Evolutionary conservation across 2,329 filamentous ascomycete genomes (phyloP), one percentile per base, ranked within the genome.

Genomic region (Hypoxylon sp.): DNA sequence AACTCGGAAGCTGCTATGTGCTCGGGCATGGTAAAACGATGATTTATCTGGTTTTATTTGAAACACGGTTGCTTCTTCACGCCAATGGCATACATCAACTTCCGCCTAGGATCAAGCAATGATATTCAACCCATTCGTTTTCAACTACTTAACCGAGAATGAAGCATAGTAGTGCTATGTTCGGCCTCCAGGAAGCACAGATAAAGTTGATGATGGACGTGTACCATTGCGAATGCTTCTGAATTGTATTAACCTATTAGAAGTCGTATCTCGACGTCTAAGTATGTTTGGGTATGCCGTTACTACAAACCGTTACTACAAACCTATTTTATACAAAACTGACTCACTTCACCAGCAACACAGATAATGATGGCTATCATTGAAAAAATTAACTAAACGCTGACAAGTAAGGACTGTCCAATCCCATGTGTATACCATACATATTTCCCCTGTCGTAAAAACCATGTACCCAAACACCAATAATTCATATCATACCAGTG

Each of bases 371-470:
- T 17, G 5, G 49, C 13, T 49, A 11, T 56, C 50, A 62, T 49
- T 30, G 28, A 56, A 17, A 9, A 55, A 49, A 49, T 45, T 52
- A 60, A 23, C 45, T 59, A 46, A 51, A 45, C 11, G 41, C 38
- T 38, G 28, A 41, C 48, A 50, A 7, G 56, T 10, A 60, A 52
- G 6, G 19, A 34, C 21, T 41, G 34, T 58, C 43, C 32, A 38
- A 32, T 59, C 21, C 17, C 14, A 11, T 38, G 21, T 49, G 45
- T 49, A 50, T 25, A 41, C 41, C 41, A n/a, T 52, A 28, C 14
- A 11, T 30, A 23, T 48, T 19, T 10, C 19, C 41, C 28, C 14
- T 10, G 6, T 10, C 13, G 14, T 23, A 25, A 28, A 7, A 9
- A 50, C 5, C 46, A 17, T 14, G n/a, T 48, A 48, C 34, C 49